Evolutionary conservation across 2,329 filamentous ascomycete genomes (phyloP).

Genomic region (Apiospora sp.): DNA sequence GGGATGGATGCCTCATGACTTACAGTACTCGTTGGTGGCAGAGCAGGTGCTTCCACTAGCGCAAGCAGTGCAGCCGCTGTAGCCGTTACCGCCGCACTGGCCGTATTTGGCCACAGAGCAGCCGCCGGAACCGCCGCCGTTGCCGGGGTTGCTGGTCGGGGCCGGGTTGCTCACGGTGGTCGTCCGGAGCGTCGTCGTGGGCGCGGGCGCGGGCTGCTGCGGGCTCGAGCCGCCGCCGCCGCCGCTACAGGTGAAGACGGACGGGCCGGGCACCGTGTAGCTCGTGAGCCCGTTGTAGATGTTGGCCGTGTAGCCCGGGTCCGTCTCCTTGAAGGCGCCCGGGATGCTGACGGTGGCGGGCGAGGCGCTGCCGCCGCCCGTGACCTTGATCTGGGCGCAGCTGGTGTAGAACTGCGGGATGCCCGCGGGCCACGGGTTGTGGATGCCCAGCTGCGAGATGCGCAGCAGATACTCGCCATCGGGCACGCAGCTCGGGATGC

Average conservation of each 20-base stretch:
- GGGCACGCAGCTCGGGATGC: slow-evolving; percentile 60
- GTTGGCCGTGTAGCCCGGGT: slow-evolving; percentile 54
- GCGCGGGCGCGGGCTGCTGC: background rate
- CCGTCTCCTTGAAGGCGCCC: slow-evolving; percentile 47
- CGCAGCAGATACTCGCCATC: slow-evolving; percentile 67
- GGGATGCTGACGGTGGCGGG: slow-evolving; percentile 46
- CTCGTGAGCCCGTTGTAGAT: slow-evolving; percentile 43
- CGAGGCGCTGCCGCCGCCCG: slow-evolving; percentile 46
- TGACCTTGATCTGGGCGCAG: slow-evolving; percentile 57
- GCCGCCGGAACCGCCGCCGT: background rate
- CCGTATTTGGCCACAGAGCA: slow-evolving; percentile 18
- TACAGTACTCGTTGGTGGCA: slow-evolving; percentile 22
- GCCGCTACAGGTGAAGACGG: slow-evolving; percentile 17
- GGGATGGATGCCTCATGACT: background rate
- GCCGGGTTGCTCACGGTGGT: background rate
- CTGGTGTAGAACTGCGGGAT: slow-evolving; percentile 43
- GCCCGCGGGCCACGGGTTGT: slow-evolving; percentile 57
- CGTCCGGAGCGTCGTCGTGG: slow-evolving; percentile 15
- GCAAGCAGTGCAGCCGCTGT: slow-evolving; percentile 21
- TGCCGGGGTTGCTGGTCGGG: slow-evolving; percentile 14
- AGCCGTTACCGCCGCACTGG: slow-evolving; percentile 19
- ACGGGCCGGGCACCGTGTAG: slow-evolving; percentile 45
- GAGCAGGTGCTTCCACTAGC: slow-evolving; percentile 18
- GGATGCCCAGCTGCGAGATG: slow-evolving; percentile 68
- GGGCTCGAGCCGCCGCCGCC: background rate